A percentile compares a stretch with the other conserved stretches of the same genome.
phyloP scores from a whole-genome alignment of 148 eudicot genomes.

The Heliamphora exappendiculata region DNA sequence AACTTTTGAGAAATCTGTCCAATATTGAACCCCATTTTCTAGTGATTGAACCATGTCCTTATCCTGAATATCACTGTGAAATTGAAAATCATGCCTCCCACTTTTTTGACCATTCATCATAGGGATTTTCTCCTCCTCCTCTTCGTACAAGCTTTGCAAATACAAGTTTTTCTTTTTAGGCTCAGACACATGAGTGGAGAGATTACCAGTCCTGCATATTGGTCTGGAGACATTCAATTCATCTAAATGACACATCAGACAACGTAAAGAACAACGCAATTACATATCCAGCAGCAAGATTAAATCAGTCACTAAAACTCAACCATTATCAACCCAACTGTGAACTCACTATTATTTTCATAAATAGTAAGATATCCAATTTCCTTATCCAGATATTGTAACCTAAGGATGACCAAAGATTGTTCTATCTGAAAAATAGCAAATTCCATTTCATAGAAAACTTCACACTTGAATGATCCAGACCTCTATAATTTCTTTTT shows the following conservation, averaged over 20 bases:
- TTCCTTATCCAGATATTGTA: background rate
- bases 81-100: slow-evolving; percentile 29
- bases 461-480: too few species aligned
- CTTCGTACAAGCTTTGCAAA: slow-evolving; percentile 69
- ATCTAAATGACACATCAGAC: slow-evolving; percentile 10
- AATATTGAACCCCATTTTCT: slow-evolving; percentile 67
- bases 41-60: slow-evolving; percentile 53
- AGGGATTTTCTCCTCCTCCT: slow-evolving; percentile 33
- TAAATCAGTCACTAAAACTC: background rate
- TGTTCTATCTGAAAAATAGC: too few species aligned
- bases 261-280: background rate
- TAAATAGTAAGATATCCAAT: background rate
- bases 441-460: too few species aligned
- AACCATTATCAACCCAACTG: background rate
- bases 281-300: background rate
- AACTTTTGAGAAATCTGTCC: slow-evolving; percentile 94
- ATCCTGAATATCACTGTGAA: slow-evolving; percentile 40
- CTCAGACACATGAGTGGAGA: slow-evolving; percentile 56
- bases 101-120: slow-evolving; percentile 17
- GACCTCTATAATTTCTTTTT: too few species aligned
- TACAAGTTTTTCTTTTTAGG: slow-evolving; percentile 72
- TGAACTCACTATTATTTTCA: background rate
- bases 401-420: background rate
- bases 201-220: slow-evolving; percentile 61
- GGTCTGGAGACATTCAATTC: slow-evolving; percentile 16